Base-by-base conservation (phyloP, 345 rosid species). In the Citrus trifoliata region DNA sequence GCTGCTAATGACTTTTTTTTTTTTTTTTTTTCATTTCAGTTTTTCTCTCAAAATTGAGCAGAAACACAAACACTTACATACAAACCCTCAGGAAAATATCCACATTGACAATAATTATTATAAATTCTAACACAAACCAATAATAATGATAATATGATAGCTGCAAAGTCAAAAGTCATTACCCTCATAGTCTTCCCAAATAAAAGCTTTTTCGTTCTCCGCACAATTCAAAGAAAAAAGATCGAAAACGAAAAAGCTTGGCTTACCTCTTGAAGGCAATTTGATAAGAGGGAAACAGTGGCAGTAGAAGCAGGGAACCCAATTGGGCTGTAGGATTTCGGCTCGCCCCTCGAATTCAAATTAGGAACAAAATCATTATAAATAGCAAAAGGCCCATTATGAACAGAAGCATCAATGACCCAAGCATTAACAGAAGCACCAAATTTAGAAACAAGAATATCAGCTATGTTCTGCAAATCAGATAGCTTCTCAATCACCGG, bases 241-340 rank as follows among this genome's bases (percentile, higher is more conserved):
- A 53, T 18, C 19, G 58, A 5, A 18, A 53, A 53, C 21, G 22
- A 53, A 53, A 46, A 46, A 13, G 51, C 51, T 46, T 46, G 4
- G 56, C 58, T 6, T 67, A 92, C 94, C 95, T 92, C 86, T 19
- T 81, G 80, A 61, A 93, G 86, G 81, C 84, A 95, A 81, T 67
- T 87, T 14, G 88, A 83, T 48, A 95, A 81, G 38, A 95, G 88
- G 12, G 89, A 87, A 79, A 92, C 70, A 3, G 84, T 84, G 3
- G 96, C 87, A 19, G 89, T 69, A 85, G 97, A 90, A 74, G 93
- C 93, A 10, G 98, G 95, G 60, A 89, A 92, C 46, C 90, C 93
- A 74, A 67, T 2, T 1, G 93, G 80, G 16, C 70, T 32, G 82
- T 93, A 95, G 3, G 83, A 85, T 62, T 83, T 88, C 22, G 98